Percentiles rank a stretch among this genome's conserved stretches.
phyloP scores from a whole-genome alignment of 108 stramenopile species.

The Epithemia pelagica region DNA sequence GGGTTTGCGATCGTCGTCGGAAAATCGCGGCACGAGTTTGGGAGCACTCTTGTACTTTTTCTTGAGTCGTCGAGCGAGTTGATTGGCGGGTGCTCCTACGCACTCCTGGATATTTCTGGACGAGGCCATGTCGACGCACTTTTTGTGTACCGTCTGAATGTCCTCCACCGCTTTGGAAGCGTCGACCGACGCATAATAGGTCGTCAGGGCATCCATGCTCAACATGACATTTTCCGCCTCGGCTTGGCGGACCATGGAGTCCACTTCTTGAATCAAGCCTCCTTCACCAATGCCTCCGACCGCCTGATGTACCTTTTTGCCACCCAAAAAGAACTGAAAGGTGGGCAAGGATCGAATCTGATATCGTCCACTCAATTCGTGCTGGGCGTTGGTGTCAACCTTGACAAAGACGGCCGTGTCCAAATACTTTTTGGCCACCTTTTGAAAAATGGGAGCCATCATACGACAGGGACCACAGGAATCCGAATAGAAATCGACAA shows the following conservation, averaged over 20 bases:
- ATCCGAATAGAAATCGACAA: slow-evolving; percentile 86
- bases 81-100: slow-evolving; percentile 65
- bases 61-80: slow-evolving; percentile 72
- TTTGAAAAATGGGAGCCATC: slow-evolving; percentile 93
- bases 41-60: slow-evolving; percentile 79
- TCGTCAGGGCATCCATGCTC: slow-evolving; percentile 34
- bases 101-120: slow-evolving; percentile 45
- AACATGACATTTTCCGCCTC: slow-evolving; percentile 71
- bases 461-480: slow-evolving; percentile 78
- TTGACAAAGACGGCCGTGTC: slow-evolving; percentile 91
- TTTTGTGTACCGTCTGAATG: slow-evolving; percentile 69
- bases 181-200: slow-evolving; percentile 70
- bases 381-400: slow-evolving; percentile 79
- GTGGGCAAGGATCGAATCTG: slow-evolving; percentile 84
- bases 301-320: slow-evolving; percentile 58
- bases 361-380: slow-evolving; percentile 57
- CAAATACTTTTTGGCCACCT: slow-evolving; percentile 74
- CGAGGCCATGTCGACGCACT: slow-evolving; percentile 61
- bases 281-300: slow-evolving; percentile 83
- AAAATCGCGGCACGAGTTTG: slow-evolving; percentile 40
- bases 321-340: slow-evolving; percentile 82
- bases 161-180: slow-evolving; percentile 54
- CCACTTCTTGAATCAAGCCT: slow-evolving; percentile 70
- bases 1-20: slow-evolving; percentile 22
- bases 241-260: slow-evolving; percentile 49